Evolutionary conservation across 2,329 filamentous ascomycete species (phyloP).

Genomic region (Scedosporium boydii): DNA sequence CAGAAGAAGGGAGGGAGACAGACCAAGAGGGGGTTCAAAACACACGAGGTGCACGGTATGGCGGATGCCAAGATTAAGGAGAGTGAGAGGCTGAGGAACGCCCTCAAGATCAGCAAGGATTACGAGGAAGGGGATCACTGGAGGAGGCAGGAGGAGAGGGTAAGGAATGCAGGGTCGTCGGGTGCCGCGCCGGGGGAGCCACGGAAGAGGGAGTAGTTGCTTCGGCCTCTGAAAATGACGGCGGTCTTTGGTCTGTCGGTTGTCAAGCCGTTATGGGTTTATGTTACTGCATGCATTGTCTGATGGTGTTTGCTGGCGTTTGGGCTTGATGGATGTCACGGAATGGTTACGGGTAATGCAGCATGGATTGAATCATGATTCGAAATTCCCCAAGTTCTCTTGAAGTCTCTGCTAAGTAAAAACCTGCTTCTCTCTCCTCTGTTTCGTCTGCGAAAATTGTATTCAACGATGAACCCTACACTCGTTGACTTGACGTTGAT

Average conservation of each 20-base stretch:
- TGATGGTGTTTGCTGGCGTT: conserved; percentile 2
- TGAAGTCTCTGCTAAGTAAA: no score
- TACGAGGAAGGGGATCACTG: conserved; percentile 83
- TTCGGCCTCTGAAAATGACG: background rate
- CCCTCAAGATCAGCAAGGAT: conserved; percentile 76
- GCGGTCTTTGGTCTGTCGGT: background rate
- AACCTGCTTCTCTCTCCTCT: no score
- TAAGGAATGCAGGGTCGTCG: conserved; percentile 31
- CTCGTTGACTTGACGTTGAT: no score
- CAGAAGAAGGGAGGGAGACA: conserved; percentile 23
- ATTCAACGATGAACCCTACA: no score
- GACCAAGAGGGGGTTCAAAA: conserved; percentile 59
- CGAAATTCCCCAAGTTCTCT: background rate
- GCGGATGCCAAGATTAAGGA: conserved; percentile 95
- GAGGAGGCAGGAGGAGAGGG: conserved; percentile 70
- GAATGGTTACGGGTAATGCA: background rate
- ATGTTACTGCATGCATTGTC: background rate
- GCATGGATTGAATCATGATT: background rate
- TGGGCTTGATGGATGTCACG: background rate
- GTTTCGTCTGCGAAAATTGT: no score
- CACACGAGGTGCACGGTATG: conserved; percentile 91
- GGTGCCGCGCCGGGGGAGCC: conserved; percentile 16
- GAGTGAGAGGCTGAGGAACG: conserved; percentile 77
- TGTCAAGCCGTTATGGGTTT: background rate
- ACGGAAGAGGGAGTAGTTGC: background rate